These are phyloP conservation scores for Trichoderma reesei DNA, from an alignment of 495 filamentous ascomycete genomes.

Conservation along the genomic window DNA sequence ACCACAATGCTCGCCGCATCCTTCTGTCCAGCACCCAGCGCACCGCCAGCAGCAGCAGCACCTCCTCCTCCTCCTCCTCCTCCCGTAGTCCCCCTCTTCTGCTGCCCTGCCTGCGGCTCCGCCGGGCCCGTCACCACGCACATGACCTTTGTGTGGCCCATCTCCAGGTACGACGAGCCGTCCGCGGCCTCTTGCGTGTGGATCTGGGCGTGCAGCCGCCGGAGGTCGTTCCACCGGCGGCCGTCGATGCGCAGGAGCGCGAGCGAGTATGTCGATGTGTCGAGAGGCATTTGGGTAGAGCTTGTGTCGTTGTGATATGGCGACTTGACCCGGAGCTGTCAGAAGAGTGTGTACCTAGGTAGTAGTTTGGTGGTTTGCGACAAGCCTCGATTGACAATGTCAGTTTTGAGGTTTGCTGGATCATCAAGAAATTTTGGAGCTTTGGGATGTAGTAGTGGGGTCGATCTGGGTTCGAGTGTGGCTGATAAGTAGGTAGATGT, in stretches of 20 bases:
- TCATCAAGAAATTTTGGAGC: conserved; percentile 1
- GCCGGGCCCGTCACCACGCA: conserved; percentile 77
- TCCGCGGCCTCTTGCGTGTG: conserved; percentile 84
- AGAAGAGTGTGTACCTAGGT: background rate
- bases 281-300: conserved; percentile 69
- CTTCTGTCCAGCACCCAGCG: conserved; percentile 32
- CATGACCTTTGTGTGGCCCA: conserved; percentile 94
- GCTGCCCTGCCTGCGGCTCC: conserved; percentile 41
- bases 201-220: conserved; percentile 79
- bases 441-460: background rate
- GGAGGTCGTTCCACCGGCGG: conserved; percentile 95
- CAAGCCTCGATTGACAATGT: background rate
- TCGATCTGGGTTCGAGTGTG: conserved; percentile 1
- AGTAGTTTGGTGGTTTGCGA: background rate
- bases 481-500: background rate
- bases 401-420: background rate
- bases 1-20: conserved; percentile 60
- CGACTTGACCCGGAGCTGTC: background rate
- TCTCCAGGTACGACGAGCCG: conserved; percentile 81
- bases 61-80: no score
- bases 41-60: conserved; percentile 23
- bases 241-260: conserved; percentile 86
- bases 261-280: conserved; percentile 78
- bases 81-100: conserved; percentile 22
- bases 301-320: no score